Percentiles rank a stretch among this genome's conserved stretches.
These are phyloP conservation scores for Vittaforma corneae DNA, from an alignment of 371 early-diverging fungal species.

Conservation along the genomic window DNA sequence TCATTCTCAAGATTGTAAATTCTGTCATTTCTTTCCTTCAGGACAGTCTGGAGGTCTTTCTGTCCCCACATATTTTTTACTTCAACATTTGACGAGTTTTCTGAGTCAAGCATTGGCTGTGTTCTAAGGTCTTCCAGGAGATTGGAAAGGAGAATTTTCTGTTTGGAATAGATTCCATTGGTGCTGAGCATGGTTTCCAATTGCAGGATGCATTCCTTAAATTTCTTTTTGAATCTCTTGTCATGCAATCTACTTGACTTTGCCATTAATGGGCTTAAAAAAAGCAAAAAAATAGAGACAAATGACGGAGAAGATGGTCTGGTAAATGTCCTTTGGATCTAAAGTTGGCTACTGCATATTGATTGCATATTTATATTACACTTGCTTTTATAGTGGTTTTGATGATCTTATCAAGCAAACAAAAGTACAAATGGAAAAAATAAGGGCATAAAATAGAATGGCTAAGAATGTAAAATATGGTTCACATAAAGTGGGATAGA, in stretches of 20 bases:
- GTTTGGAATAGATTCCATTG: neutral
- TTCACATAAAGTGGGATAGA: too few species aligned
- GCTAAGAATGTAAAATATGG: too few species aligned
- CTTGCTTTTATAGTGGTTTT: too few species aligned
- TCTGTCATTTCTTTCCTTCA: constrained; percentile 15
- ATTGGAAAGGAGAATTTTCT: constrained; percentile 8
- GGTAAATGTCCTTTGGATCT: too few species aligned
- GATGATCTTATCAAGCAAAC: too few species aligned
- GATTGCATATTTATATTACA: too few species aligned
- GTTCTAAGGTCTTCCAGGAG: constrained; percentile 13
- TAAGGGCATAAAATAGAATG: too few species aligned
- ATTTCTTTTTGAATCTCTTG: neutral
- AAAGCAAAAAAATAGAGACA: too few species aligned
- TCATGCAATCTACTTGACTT: constrained; percentile 2
- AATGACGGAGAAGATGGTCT: too few species aligned
- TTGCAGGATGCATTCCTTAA: neutral
- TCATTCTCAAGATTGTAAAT: constrained; percentile 8
- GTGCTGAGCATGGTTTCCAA: neutral
- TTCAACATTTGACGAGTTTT: neutral
- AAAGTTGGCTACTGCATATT: too few species aligned
- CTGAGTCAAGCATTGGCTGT: neutral
- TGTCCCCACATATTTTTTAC: constrained; percentile 2
- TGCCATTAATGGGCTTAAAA: constrained; percentile 1
- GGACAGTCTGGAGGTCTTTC: constrained; percentile 10
- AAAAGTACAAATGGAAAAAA: too few species aligned